Conservation (phyloP, 306 rosid genomes). For the Echinosophora koreensis region DNA sequence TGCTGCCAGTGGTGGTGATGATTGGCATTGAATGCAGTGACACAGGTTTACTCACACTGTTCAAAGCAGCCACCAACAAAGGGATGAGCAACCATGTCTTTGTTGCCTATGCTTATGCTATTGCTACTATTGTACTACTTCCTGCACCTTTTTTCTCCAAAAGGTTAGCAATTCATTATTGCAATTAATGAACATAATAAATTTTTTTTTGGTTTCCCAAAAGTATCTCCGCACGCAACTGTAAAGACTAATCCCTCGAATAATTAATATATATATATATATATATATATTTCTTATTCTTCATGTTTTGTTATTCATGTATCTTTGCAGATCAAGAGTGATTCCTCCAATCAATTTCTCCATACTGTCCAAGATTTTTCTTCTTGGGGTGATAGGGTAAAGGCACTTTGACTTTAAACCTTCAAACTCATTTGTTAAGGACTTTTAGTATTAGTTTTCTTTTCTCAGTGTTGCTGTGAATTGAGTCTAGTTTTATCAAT, state of each 20-base stretch:
- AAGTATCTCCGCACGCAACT: no score
- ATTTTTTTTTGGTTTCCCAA: no score
- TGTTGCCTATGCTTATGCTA: slow-evolving; percentile 78
- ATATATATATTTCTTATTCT: no score
- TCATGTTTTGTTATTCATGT: slow-evolving; percentile 37
- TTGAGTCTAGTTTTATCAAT: no score
- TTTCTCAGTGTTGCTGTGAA: background rate
- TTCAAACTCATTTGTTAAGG: background rate
- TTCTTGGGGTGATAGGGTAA: slow-evolving; percentile 90
- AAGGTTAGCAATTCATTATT: slow-evolving; percentile 47
- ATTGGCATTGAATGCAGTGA: slow-evolving; percentile 67
- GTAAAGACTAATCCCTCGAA: no score
- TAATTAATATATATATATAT: no score
- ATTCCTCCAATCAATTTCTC: slow-evolving; percentile 78
- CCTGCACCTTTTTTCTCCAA: slow-evolving; percentile 69
- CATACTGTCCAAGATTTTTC: slow-evolving; percentile 63
- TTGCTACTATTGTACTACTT: slow-evolving; percentile 71
- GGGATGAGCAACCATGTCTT: slow-evolving; percentile 92
- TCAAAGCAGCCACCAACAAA: slow-evolving; percentile 78
- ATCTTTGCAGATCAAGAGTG: slow-evolving; percentile 63
- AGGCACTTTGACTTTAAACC: background rate
- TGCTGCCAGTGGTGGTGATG: slow-evolving; percentile 66
- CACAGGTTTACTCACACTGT: slow-evolving; percentile 76
- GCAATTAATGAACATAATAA: slow-evolving; percentile 12
- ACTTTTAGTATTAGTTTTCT: background rate